Percentiles rank a stretch among this genome's conserved stretches.
Evolutionary conservation across 192 early-diverging fungal genomes (phyloP).

Genomic region (Coemansia aciculifera): DNA sequence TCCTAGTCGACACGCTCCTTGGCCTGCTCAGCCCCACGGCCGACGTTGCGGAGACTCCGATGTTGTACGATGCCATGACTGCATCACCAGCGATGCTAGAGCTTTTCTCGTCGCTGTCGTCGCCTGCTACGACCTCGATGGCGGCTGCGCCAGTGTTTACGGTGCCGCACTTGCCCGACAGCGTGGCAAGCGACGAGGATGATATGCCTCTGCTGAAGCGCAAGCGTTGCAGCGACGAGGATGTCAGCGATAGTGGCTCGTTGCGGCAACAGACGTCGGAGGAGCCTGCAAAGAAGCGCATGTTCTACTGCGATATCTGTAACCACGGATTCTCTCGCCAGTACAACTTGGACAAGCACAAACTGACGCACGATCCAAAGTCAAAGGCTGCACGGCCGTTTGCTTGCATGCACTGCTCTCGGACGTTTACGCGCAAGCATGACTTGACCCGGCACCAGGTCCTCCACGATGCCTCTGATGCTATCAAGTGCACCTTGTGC

Average conservation of each 20-base stretch:
- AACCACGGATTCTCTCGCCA: conserved; percentile 73
- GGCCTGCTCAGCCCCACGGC: conserved; percentile 33
- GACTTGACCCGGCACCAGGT: conserved; percentile 72
- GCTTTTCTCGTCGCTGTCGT: conserved; percentile 18
- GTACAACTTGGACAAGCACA: conserved; percentile 85
- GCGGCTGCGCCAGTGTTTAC: conserved; percentile 15
- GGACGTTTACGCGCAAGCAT: conserved; percentile 78
- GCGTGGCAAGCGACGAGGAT: conserved; percentile 5
- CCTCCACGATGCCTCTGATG: conserved; percentile 55
- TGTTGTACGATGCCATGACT: neutral
- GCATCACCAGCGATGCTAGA: conserved; percentile 9
- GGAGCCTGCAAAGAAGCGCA: neutral
- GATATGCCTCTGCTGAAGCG: conserved; percentile 16
- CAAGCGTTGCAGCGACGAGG: conserved; percentile 6
- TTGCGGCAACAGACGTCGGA: neutral
- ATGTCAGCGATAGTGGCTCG: neutral
- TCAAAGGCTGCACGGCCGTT: conserved; percentile 57
- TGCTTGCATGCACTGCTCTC: conserved; percentile 60
- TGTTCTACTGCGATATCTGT: conserved; percentile 62
- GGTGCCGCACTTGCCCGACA: conserved; percentile 18
- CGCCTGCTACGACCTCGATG: neutral
- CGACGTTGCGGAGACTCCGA: conserved; percentile 7
- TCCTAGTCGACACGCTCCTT: conserved; percentile 44
- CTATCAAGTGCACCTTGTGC: conserved; percentile 59
- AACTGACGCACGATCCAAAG: conserved; percentile 66